Conservation (phyloP, 495 filamentous ascomycete genomes). For the Aspergillus mulundensis region DNA sequence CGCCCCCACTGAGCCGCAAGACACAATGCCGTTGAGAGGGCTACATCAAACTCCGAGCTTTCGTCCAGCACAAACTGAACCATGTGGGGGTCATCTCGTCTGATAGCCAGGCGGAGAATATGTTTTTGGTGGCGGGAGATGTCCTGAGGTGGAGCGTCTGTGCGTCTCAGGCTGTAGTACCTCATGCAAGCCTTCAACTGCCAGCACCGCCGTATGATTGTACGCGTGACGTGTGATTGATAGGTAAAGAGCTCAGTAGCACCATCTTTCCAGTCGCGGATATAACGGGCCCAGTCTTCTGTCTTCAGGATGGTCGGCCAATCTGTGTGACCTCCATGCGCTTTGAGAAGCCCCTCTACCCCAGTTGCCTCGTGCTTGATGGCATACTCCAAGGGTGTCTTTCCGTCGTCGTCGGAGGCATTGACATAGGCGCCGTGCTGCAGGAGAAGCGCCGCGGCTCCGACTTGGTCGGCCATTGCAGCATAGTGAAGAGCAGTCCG, state of each 20-base stretch:
- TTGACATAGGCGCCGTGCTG: constrained; percentile 2
- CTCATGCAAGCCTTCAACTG: background rate
- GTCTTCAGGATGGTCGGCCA: background rate
- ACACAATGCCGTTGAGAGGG: background rate
- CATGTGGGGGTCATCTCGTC: background rate
- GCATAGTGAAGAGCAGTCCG: background rate
- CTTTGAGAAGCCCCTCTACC: background rate
- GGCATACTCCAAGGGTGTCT: background rate
- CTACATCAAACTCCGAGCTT: background rate
- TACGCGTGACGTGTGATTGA: background rate
- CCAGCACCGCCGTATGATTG: background rate
- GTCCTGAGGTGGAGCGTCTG: background rate
- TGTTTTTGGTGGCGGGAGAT: background rate
- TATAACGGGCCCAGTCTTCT: background rate
- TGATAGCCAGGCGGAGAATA: background rate
- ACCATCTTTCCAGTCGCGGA: background rate
- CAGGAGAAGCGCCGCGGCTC: background rate
- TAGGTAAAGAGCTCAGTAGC: background rate
- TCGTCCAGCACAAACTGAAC: background rate
- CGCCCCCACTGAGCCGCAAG: background rate
- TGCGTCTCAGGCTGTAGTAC: background rate
- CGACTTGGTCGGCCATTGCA: background rate
- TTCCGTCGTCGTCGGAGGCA: background rate
- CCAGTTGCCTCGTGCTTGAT: background rate
- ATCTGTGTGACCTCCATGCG: background rate